Evolutionary conservation across 2,329 filamentous ascomycete species (phyloP), one percentile per base, ranked within the genome.

Genomic region (Fusarium piperis): DNA sequence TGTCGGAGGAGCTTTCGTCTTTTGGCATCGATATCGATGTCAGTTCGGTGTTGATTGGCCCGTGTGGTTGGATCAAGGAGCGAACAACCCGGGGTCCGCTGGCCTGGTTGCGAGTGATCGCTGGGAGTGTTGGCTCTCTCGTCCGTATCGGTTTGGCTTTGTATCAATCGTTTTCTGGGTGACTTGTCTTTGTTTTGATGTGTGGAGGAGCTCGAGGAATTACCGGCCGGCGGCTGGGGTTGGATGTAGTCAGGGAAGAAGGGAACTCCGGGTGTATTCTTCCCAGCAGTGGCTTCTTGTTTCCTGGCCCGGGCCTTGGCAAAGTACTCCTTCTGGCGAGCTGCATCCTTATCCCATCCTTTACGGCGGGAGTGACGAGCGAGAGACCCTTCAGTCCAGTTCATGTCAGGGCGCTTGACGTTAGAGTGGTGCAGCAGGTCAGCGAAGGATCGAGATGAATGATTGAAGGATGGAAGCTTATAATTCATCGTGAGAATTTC

Each of bases 341-440:
- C 74, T 18, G 71, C 64, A 39, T 83, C 80, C 30, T 76, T 68
- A 20, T 79, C 79, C 75, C 73, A 80, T 15, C 77, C 75, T 56
- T 77, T 81, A 8, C 77, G 76, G 36, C 78, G 77, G 28, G 79
- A 77, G 64, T 83, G 78, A 10, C 82, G 81, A 46, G 81, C 76
- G 23, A 83, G 78, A 35, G 76, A 67, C 11, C 81, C 81, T 67
- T 81, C 81, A 3, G 79, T 84, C 82, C 83, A 83, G 70, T 85
- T 85, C 83, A 85, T 85, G 44, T 33, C 71, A 32, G 28, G 32
- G 20, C 18, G 46, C 33, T 36, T 48, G n/a, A 59, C 16, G 26
- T 2, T 59, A 16, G 15, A 36, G 18, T 16, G 13, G 7, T 39
- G 4, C 35, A 26, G 7, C 26, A 52, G 32, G 26, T 30, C 26